Conservation (phyloP, 2,329 filamentous ascomycete species). For the Aspergillus ustus region DNA sequence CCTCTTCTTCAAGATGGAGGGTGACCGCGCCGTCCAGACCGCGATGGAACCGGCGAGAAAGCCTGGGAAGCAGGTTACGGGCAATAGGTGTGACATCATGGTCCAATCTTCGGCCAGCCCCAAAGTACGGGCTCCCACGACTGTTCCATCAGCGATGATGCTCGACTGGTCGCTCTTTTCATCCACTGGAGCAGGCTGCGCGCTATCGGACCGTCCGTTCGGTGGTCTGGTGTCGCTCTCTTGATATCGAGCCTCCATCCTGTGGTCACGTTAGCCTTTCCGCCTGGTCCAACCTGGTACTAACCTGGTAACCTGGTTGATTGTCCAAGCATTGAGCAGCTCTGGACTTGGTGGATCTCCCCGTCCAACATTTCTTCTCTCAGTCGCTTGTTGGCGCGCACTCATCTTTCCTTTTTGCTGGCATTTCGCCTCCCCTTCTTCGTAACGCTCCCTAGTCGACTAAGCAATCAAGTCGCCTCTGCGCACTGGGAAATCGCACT, state of each 20-base stretch:
- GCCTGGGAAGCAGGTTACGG: not conserved
- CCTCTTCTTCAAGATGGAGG: conserved; percentile 7
- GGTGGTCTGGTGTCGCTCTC: not conserved
- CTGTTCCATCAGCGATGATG: not conserved
- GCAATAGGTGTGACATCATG: conserved; percentile 15
- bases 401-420: not conserved
- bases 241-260: not conserved
- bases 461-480: conserved; percentile 3
- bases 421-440: conserved; percentile 4
- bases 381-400: not conserved
- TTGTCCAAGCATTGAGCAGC: not conserved
- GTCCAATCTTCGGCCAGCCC: not conserved
- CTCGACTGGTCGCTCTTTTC: not conserved
- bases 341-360: conserved; percentile 18
- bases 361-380: not conserved
- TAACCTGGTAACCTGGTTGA: not conserved
- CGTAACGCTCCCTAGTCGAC: not conserved
- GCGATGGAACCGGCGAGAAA: conserved; percentile 7
- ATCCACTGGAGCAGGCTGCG: not conserved
- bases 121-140: not conserved
- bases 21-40: conserved; percentile 6
- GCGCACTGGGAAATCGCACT: not conserved
- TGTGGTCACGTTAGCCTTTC: conserved; percentile 7
- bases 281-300: conserved; percentile 3
- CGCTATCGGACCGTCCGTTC: not conserved